Conservation (phyloP, 176 grass and related monocot genomes). For the Oryza glaberrima region DNA sequence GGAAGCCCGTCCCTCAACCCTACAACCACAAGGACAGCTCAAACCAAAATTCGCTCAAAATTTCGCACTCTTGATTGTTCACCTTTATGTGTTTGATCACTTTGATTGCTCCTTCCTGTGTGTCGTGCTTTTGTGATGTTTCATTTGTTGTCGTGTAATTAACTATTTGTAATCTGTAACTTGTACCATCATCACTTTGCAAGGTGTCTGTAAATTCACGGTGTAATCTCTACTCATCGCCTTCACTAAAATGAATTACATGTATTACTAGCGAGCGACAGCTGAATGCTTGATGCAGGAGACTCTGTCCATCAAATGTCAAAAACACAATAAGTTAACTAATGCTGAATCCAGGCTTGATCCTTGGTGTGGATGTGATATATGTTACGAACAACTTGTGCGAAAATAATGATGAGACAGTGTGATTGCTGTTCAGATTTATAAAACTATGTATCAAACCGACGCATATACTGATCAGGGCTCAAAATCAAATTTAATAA, state of each 20-base stretch:
- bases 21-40: slow-evolving; percentile 57
- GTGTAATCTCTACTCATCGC: neutral
- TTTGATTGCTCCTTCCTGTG: neutral
- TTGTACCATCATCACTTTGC: slow-evolving; percentile 31
- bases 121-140: neutral
- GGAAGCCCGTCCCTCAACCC: slow-evolving; percentile 29
- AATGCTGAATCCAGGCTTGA: too few species aligned
- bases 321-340: neutral
- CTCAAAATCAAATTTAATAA: too few species aligned
- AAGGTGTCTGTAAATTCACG: slow-evolving; percentile 30
- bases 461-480: too few species aligned
- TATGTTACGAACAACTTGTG: neutral
- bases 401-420: neutral
- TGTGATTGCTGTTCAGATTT: neutral
- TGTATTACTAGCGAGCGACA: neutral
- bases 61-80: neutral
- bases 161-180: slow-evolving; percentile 19
- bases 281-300: neutral
- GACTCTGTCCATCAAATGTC: slow-evolving; percentile 6
- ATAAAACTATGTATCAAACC: neutral
- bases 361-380: too few species aligned
- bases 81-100: neutral
- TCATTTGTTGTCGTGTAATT: slow-evolving; percentile 29
- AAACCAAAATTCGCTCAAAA: neutral
- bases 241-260: neutral